Evolutionary conservation across 306 rosid species (phyloP), one percentile per base, ranked within the genome.

Genomic region (Glycine soja): DNA sequence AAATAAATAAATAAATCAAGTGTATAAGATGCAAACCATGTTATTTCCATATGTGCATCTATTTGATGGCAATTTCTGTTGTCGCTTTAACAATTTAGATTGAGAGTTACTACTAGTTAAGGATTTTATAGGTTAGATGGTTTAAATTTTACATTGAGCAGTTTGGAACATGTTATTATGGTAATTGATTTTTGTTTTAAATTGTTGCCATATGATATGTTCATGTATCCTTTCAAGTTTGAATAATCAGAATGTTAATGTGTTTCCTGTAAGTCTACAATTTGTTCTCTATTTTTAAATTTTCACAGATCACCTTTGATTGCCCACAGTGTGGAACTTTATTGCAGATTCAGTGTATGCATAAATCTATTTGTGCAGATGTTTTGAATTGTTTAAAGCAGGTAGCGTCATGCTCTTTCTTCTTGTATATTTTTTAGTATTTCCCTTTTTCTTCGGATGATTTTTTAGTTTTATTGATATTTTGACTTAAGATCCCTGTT

Each of bases 321-420:
- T 38, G 51, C 24, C 13, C 18, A 42, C 8, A 65, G 2, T 24
- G 30, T 24, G 30, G 30, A 24, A 24, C 48, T 14, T 38, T 8
- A 15, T 40, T 13, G 18, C 47, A 12, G 70, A 38, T 65, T 65
- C 30, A 34, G 24, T 40, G 57, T 43, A 38, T 73, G 40, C 57
- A 52, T 64, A 63, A 52, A 73, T 43, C 30, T 65, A 19, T 24
- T 16, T 62, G 19, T 18, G 30, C 53, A 50, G 38, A 34, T 76
- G 30, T 34, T 50, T 61, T 61, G 46, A 50, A 18, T 61, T 3
- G 46, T 71, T 45, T 11, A 61, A 71, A 69, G 38, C 67, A 65
- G 58, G 69, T 80, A 63, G 24, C 48, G 24, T 62, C 34, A 48
- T 50, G 13, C 40, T 12, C 46, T 48, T 24, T 71, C n/a, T 15